Conservation (phyloP, 2,329 filamentous ascomycete species). For the Graphilbum ipis-grandicollis region DNA sequence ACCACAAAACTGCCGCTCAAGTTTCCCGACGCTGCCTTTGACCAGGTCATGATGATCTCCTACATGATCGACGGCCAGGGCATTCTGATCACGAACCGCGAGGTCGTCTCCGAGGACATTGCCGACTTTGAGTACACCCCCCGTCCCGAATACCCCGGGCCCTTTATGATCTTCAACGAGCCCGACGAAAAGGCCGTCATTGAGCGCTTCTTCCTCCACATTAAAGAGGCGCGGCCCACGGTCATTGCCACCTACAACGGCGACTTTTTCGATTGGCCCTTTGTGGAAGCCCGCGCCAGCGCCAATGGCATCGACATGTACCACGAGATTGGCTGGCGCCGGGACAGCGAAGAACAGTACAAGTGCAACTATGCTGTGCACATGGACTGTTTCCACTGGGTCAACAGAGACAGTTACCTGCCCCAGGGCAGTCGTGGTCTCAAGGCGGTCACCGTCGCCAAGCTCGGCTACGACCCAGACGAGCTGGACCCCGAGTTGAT, state of each 20-base stretch:
- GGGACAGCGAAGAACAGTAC: conserved; percentile 90
- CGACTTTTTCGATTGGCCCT: conserved; percentile 99
- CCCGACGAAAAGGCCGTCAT: conserved; percentile 76
- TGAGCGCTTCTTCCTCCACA: conserved; percentile 85
- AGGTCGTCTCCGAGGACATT: conserved; percentile 96
- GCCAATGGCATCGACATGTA: conserved; percentile 98
- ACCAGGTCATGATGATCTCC: conserved; percentile 99
- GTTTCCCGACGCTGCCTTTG: conserved; percentile 84
- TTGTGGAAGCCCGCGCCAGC: conserved; percentile 83
- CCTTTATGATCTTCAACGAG: conserved; percentile 97
- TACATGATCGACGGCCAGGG: conserved; percentile 99
- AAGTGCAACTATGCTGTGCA: conserved; percentile 92
- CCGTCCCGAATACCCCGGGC: conserved; percentile 85
- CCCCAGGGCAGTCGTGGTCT: conserved; percentile 93
- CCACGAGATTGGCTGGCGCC: conserved; percentile 90
- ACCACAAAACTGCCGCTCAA: conserved; percentile 91
- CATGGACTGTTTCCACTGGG: conserved; percentile 99
- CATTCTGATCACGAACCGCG: conserved; percentile 92
- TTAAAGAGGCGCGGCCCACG: conserved; percentile 85
- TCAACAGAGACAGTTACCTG: conserved; percentile 94
- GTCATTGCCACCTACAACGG: conserved; percentile 99
- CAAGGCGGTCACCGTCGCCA: conserved; percentile 94
- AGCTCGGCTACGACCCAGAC: conserved; percentile 94
- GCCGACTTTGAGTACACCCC: conserved; percentile 96
- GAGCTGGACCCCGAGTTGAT: conserved; percentile 95